Conservation (phyloP, 1,139 yeast genomes). For the Candida pseudoviswanathii region DNA sequence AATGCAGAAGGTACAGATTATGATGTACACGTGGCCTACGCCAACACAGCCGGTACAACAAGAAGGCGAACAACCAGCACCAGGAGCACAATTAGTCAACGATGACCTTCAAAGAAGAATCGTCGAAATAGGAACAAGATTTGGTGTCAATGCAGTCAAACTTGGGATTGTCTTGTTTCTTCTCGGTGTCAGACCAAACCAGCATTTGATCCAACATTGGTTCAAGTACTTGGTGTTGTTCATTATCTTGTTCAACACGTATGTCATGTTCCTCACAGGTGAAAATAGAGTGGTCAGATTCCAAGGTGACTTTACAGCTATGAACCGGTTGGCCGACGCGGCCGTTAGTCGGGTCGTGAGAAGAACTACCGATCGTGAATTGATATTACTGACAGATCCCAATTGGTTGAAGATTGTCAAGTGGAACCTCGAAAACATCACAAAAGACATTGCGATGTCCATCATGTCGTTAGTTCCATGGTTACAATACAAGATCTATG, state of each 20-base stretch:
- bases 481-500: conserved; percentile 17
- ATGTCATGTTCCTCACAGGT: conserved; percentile 16
- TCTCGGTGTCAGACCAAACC: conserved; percentile 13
- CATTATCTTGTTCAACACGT: conserved; percentile 11
- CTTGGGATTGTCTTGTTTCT: conserved; percentile 10
- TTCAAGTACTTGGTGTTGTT: conserved; percentile 11
- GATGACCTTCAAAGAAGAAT: conserved; percentile 13
- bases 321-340: conserved; percentile 13
- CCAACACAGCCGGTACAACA: background rate
- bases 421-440: conserved; percentile 16
- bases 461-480: conserved; percentile 25
- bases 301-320: background rate
- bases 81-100: background rate
- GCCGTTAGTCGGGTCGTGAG: conserved; percentile 21
- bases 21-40: background rate
- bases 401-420: conserved; percentile 12
- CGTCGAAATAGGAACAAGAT: conserved; percentile 11
- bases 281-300: conserved; percentile 11
- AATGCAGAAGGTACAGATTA: conserved; percentile 27
- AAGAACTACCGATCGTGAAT: conserved; percentile 29
- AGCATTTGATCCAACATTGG: conserved; percentile 16
- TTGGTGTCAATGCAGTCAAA: conserved; percentile 11
- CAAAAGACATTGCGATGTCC: conserved; percentile 26
- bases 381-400: conserved; percentile 18
- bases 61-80: background rate